Conservation (phyloP, 2,329 filamentous ascomycete genomes). For the Aspergillus alliaceus region DNA sequence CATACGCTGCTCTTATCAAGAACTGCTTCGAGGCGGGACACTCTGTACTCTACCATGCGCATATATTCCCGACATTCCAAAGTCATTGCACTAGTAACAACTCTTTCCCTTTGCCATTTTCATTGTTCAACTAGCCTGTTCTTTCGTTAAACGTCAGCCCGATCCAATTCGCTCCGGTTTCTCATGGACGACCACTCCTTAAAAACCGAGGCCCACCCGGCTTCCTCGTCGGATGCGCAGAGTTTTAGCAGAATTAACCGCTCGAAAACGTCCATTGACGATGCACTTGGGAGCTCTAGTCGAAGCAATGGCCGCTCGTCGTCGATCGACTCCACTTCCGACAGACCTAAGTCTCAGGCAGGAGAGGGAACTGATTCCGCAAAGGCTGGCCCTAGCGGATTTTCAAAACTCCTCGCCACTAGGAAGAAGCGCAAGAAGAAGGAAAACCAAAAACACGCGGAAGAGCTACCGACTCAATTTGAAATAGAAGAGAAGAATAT, state of each 20-base stretch:
- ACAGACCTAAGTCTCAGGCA: slow-evolving; percentile 40
- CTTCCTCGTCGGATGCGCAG: slow-evolving; percentile 37
- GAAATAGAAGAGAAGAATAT: slow-evolving; percentile 24
- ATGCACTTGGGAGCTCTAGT: slow-evolving; percentile 29
- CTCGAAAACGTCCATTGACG: slow-evolving; percentile 36
- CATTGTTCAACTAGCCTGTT: neutral
- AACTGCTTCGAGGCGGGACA: neutral
- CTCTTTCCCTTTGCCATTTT: neutral
- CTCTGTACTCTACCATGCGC: neutral
- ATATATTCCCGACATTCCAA: neutral
- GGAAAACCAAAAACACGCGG: slow-evolving; percentile 22
- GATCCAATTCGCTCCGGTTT: neutral
- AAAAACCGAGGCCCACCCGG: slow-evolving; percentile 10
- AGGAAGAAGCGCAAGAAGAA: slow-evolving; percentile 47
- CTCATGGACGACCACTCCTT: slow-evolving; percentile 33
- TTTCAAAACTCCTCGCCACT: slow-evolving; percentile 53
- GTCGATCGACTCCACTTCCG: slow-evolving; percentile 40
- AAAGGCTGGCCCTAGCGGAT: slow-evolving; percentile 44
- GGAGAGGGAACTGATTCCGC: slow-evolving; percentile 37
- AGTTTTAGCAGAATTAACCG: slow-evolving; percentile 37
- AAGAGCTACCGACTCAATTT: slow-evolving; percentile 24
- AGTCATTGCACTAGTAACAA: neutral
- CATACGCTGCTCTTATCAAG: neutral
- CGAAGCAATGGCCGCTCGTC: slow-evolving; percentile 36
- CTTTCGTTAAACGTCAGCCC: neutral